Conservation (phyloP, 192 early-diverging fungal genomes). For the Oehlia diaphana region DNA sequence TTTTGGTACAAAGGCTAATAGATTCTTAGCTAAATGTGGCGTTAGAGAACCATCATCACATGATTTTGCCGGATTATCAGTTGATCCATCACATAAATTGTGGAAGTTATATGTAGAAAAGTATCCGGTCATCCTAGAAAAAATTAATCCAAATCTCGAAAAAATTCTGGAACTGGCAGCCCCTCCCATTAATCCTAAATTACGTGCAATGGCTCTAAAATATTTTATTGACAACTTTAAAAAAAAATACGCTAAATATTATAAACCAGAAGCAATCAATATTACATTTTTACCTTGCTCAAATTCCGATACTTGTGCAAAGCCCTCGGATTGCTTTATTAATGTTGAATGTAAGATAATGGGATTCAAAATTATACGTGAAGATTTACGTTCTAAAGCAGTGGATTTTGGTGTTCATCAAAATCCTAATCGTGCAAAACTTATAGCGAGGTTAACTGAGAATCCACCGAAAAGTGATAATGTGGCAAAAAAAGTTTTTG, state of each 20-base stretch:
- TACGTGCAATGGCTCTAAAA: conserved; percentile 54
- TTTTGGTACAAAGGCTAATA: conserved; percentile 71
- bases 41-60: conserved; percentile 75
- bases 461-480: conserved; percentile 32
- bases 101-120: conserved; percentile 33
- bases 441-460: conserved; percentile 44
- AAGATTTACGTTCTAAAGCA: conserved; percentile 49
- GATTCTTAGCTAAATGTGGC: conserved; percentile 81
- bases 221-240: conserved; percentile 76
- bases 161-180: conserved; percentile 44
- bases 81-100: conserved; percentile 58
- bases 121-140: no score
- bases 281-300: conserved; percentile 64
- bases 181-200: conserved; percentile 16
- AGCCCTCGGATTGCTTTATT: conserved; percentile 64
- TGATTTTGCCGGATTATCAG: conserved; percentile 68
- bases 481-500: conserved; percentile 59
- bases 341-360: conserved; percentile 61
- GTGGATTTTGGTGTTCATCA: conserved; percentile 64
- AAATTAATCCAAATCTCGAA: conserved; percentile 4
- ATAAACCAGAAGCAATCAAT: conserved; percentile 45
- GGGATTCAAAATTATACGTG: conserved; percentile 64
- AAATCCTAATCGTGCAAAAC: conserved; percentile 48
- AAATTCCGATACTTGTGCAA: conserved; percentile 38
- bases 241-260: conserved; percentile 49